Evolutionary conservation across 2,329 filamentous ascomycete species (phyloP), one percentile per base, ranked within the genome.

Genomic region (Pseudogymnoascus sp.): DNA sequence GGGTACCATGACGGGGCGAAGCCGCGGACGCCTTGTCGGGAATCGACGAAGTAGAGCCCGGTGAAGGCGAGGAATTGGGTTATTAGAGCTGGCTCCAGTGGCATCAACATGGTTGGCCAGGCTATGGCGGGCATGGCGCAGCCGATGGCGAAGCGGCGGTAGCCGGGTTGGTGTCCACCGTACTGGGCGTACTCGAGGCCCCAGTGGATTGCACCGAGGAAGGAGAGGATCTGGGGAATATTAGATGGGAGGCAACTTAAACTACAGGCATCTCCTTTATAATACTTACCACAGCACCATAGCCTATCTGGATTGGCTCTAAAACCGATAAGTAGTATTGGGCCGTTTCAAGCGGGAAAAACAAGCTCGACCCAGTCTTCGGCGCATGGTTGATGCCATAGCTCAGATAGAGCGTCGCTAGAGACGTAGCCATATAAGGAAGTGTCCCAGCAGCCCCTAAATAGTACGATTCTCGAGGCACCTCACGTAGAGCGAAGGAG

Each of bases 171-270:
- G 66, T 82, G 70, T 71, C 84, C 76, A 75, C 87, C 77, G 74
- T 81, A 87, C 78, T 83, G 82, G 60, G 89, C 89, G 74, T 88
- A 95, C 76, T 96, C 92, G 16, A 96, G 81, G 63, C 92, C 92
- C 93, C 84, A 97, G 76, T 97, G 93, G 70, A 96, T 87, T 35
- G 92, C 92, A 50, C 93, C 93, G 1, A 97, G 84, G 80, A 96
- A 97, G 28, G 92, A 96, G 70, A 96, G 89, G 70, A 96, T 94
- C 86, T 89, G 53, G 63, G 10, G 14, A 25, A 16, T 1, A 42
- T 37, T 25, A 42, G 50, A 5, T 56, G 68, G 12, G 7, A 31
- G 40, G 38, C 37, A 37, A n/a, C 56, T 38, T 56, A 53, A 28
- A 25, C 3, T 65, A 53, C 63, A 61, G 63, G 31, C 47, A 21